Base-by-base conservation (phyloP, 768 basidiomycete genomes). In the Xerocomus potaroensis region DNA sequence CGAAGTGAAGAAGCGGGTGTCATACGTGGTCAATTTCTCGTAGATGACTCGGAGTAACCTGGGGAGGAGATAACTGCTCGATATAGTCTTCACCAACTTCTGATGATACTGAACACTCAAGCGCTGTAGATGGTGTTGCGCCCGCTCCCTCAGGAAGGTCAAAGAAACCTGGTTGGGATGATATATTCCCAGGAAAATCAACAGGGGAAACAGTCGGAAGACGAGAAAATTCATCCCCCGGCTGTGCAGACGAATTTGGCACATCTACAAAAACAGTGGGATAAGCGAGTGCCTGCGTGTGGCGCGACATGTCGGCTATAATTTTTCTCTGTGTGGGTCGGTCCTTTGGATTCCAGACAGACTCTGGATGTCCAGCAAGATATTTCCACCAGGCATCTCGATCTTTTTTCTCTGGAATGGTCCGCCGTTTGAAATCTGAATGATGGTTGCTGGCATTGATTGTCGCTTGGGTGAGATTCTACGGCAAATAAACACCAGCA, bases 311-410 rank as follows among this genome's bases (percentile, higher is more conserved):
- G 27, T 34, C 47, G 40, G 37, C 14, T n/a, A 3, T n/a, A 26
- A n/a, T 26, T 36, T 57, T 54, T 34, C 56, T 56, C 23, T 45
- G 47, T 29, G 32, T 36, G 8, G 48, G 41, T 16, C 36, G 58
- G 43, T 43, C 57, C 31, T 43, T 62, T 18, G 76, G 72, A 58
- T 75, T 76, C 87, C 87, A 90, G 33, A 77, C 79, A 26, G 74
- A 71, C 58, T 80, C 77, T n/a, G 85, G 81, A 53, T 71, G 71
- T 27, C 87, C 89, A 36, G 78, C 69, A 5, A 91, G 65, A 53
- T 82, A 91, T 14, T 76, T 74, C 89, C 89, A 91, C 89, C 89
- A 91, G 15, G 71, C 65, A 51, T 87, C 84, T 45, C 89, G 74
- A 48, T 87, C 80, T 58, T 77, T 81, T 60, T 75, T 83, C 41